phyloP scores from a whole-genome alignment of 1,139 yeast genomes.

The Pneumocystis canis region DNA sequence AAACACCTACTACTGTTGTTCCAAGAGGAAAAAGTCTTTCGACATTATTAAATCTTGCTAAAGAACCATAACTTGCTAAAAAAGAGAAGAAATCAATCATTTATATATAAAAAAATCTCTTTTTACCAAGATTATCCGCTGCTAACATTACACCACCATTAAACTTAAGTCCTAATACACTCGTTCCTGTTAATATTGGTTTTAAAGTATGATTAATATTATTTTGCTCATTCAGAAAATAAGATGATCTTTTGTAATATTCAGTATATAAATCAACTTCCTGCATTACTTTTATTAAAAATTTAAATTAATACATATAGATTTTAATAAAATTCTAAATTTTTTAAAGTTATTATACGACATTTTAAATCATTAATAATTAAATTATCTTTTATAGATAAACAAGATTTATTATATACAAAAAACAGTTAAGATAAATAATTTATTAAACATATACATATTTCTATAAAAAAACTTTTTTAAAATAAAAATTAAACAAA shows the following conservation, averaged over 20 bases:
- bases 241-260: background rate
- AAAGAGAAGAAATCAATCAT: background rate
- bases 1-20: conserved; percentile 78
- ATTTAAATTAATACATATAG: no score
- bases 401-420: background rate
- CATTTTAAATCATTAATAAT: no score
- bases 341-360: no score
- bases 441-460: background rate
- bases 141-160: conserved; percentile 84
- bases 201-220: conserved; percentile 54
- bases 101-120: conserved; percentile 8
- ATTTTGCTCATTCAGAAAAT: background rate
- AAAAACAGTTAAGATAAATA: background rate
- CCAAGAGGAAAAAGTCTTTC: conserved; percentile 81
- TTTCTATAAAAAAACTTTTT: background rate
- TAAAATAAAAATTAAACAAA: background rate
- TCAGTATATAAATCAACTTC: background rate
- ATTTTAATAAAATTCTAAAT: no score
- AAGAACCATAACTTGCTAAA: conserved; percentile 65
- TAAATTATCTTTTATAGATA: background rate
- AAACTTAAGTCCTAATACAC: conserved; percentile 82
- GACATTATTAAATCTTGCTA: conserved; percentile 70
- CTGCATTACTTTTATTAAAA: background rate
- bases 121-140: conserved; percentile 71
- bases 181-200: conserved; percentile 92